Base-by-base conservation (phyloP, 345 rosid species). In the Orychophragmus violaceus region DNA sequence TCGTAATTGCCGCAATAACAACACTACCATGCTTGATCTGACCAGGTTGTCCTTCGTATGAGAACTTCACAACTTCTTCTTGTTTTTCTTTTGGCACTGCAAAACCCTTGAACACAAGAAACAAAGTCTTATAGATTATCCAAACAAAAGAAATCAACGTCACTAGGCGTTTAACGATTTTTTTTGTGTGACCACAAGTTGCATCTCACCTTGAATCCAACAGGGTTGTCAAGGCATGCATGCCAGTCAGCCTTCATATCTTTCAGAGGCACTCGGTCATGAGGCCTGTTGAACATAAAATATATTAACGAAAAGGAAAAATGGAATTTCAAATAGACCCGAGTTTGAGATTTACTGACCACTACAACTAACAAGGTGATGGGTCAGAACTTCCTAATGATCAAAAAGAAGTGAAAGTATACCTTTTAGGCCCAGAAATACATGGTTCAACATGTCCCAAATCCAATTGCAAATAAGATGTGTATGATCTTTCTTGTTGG, bases 221-320 rank as follows among this genome's bases (percentile, higher is more conserved):
- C 91, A 64, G 70, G 75, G 27, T 72, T 88, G 45, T 82, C 85
- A 57, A 87, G 87, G 73, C 98, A 88, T 37, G 94, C 82, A 64
- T 84, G 96, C 98, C 96, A 91, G 66, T 91, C 97, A 60, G 80
- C 81, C 79, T 86, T 91, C 97, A 86, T 85, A 50, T 86, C 90
- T 74, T 77, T 91, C 79, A 88, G 41, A 62, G 84, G 56, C 75
- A 88, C 96, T 57, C 88, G 86, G 70, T 91, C 96, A 73, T 89
- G 95, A 66, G 89, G 96, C 66, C 98, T 75, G 17, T 51, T 68
- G 10, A 59, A 80, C 65, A 58, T 16, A 36, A 51, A 36, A 42
- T 13, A 55, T 8, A 19, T 6, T 18, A 13, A 23, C 45, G 35
- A 30, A 41, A 39, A 22, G 13, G 24, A 36, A 27, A 60, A 30